Percentiles rank a stretch among this genome's conserved stretches.
These are phyloP conservation scores for Penicillium digitatum DNA, from an alignment of 2,329 filamentous ascomycete species.

Conservation along the genomic window DNA sequence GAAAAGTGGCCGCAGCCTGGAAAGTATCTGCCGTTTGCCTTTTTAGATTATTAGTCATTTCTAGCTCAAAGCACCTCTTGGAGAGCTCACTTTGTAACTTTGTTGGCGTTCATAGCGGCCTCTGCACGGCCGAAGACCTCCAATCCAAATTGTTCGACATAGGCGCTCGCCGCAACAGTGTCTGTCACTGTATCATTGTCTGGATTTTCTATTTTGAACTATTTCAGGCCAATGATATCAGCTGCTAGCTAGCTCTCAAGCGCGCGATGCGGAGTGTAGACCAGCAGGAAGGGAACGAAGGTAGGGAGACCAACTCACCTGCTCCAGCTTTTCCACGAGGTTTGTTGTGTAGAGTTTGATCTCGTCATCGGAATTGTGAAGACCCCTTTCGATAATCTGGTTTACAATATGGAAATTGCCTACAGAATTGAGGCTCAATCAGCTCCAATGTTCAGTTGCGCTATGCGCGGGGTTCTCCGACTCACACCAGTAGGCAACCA, in stretches of 20 bases:
- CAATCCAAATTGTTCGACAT: conserved; percentile 88
- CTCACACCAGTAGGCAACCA: conserved; percentile 93
- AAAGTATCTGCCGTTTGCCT: conserved; percentile 94
- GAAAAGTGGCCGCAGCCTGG: conserved; percentile 84
- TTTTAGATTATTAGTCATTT: not conserved
- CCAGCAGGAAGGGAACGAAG: not conserved
- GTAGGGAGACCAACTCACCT: conserved; percentile 46
- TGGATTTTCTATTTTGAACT: conserved; percentile 69
- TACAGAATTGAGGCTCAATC: conserved; percentile 36
- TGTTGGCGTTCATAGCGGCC: conserved; percentile 73
- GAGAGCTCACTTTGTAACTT: conserved; percentile 65
- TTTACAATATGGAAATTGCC: conserved; percentile 91
- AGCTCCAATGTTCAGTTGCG: conserved; percentile 9
- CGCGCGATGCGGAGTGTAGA: not conserved
- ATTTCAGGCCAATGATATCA: conserved; percentile 7
- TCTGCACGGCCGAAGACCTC: conserved; percentile 85
- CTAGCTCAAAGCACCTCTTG: not conserved
- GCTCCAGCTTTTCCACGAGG: conserved; percentile 88
- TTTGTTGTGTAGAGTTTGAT: conserved; percentile 74
- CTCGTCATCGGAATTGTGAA: conserved; percentile 75
- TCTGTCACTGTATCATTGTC: conserved; percentile 80
- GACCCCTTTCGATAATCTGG: conserved; percentile 74
- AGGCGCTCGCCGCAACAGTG: conserved; percentile 80
- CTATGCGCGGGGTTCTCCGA: conserved; percentile 20
- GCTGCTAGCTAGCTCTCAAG: conserved; percentile 1